Percentiles rank a stretch among this genome's conserved stretches.
These are phyloP conservation scores for Saccharomyces paradoxus DNA, from an alignment of 805 yeast genomes.

Conservation along the genomic window DNA sequence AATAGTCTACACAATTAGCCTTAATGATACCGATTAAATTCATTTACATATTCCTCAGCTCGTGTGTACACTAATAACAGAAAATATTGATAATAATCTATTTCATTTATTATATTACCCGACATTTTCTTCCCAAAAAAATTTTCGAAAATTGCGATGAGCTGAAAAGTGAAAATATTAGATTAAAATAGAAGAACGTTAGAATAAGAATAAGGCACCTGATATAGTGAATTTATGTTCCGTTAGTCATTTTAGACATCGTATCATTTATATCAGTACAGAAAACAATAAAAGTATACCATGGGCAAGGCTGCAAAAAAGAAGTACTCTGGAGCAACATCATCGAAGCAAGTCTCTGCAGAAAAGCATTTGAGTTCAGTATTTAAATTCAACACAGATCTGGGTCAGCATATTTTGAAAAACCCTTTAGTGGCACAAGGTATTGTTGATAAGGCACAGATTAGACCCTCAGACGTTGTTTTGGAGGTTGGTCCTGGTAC, in stretches of 20 bases:
- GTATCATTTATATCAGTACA: neutral
- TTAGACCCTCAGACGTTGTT: conserved; percentile 86
- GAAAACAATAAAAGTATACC: neutral
- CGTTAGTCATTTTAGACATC: neutral
- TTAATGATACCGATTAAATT: neutral
- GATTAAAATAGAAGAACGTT: neutral
- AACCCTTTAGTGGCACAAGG: conserved; percentile 97
- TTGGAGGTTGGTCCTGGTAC: conserved; percentile 99
- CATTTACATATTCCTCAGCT: neutral
- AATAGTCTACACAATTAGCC: neutral
- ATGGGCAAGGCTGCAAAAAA: conserved; percentile 64
- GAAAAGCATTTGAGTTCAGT: conserved; percentile 64
- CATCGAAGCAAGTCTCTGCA: conserved; percentile 55
- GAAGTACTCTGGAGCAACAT: conserved; percentile 45
- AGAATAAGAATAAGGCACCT: neutral
- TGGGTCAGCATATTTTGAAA: conserved; percentile 94
- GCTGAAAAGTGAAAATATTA: neutral
- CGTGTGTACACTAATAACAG: neutral
- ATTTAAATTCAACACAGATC: conserved; percentile 91
- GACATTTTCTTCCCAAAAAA: too few species aligned
- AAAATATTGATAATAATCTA: neutral
- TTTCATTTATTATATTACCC: neutral
- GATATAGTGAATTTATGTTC: neutral
- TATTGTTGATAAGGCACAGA: conserved; percentile 91
- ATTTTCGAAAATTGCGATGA: conserved; percentile 1